Conservation (phyloP, 2,329 filamentous ascomycete genomes). For the Akanthomyces muscarius region DNA sequence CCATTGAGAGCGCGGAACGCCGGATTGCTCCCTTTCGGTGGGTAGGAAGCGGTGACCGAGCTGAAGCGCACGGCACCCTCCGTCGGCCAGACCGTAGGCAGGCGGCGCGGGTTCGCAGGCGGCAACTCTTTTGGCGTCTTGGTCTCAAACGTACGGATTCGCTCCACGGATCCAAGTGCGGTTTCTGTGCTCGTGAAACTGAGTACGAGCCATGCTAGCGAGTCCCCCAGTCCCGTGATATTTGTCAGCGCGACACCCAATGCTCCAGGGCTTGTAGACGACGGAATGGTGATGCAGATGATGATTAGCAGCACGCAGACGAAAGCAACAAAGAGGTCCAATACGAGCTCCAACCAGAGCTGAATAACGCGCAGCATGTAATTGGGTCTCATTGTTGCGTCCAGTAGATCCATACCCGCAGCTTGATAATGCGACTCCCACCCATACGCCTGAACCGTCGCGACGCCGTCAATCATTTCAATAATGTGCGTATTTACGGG, state of each 20-base stretch:
- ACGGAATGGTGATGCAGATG: conserved; percentile 36
- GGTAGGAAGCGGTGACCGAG: conserved; percentile 30
- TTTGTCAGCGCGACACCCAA: conserved; percentile 26
- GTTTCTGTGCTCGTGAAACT: conserved; percentile 31
- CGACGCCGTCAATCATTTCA: conserved; percentile 26
- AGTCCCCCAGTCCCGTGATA: conserved; percentile 27
- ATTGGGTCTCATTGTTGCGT: conserved; percentile 26
- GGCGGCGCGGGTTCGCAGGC: conserved; percentile 17
- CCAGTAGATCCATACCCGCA: conserved; percentile 30
- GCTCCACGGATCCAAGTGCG: conserved; percentile 25
- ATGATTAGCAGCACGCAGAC: conserved; percentile 43
- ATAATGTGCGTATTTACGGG: conserved; percentile 28
- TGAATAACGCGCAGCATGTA: conserved; percentile 47
- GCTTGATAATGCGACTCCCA: conserved; percentile 24
- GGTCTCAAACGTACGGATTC: conserved; percentile 26
- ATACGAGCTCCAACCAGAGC: conserved; percentile 44
- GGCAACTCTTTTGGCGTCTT: conserved; percentile 24
- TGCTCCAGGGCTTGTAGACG: conserved; percentile 26
- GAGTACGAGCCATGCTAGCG: conserved; percentile 29
- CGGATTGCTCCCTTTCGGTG: conserved; percentile 10
- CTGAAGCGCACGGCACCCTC: conserved; percentile 26
- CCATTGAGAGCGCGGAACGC: conserved; percentile 25
- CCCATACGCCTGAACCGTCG: conserved; percentile 34
- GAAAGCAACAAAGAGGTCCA: conserved; percentile 42
- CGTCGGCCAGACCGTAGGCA: conserved; percentile 26